Evolutionary conservation across 2,329 filamentous ascomycete genomes (phyloP).

Genomic region (Pseudopyrenochaeta lycopersici): DNA sequence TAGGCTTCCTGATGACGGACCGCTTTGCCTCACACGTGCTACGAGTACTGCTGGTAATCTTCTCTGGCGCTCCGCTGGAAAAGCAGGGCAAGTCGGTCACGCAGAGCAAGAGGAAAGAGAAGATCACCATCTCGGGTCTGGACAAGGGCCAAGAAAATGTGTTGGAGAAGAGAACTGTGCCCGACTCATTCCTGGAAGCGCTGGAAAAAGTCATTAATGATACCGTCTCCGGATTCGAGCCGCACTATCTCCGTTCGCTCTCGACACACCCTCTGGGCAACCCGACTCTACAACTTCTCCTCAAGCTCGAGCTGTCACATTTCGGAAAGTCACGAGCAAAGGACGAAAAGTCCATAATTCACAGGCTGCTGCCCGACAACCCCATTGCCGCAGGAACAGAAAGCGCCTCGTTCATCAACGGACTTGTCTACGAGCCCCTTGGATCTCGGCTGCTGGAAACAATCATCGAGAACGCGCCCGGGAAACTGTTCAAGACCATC

Average conservation of each 20-base stretch:
- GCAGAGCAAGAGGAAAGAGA: constrained; percentile 93
- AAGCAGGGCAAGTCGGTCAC: constrained; percentile 72
- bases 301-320: constrained; percentile 83
- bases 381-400: constrained; percentile 77
- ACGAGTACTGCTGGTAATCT: constrained; percentile 82
- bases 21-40: constrained; percentile 90
- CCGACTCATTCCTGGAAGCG: constrained; percentile 78
- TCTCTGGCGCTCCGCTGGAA: constrained; percentile 83
- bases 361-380: constrained; percentile 80
- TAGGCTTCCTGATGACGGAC: constrained; percentile 86
- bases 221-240: constrained; percentile 77
- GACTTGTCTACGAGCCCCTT: constrained; percentile 87
- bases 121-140: constrained; percentile 66
- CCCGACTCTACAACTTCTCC: constrained; percentile 87
- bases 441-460: constrained; percentile 91
- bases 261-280: constrained; percentile 91
- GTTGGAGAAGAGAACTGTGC: constrained; percentile 65
- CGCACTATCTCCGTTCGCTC: constrained; percentile 81
- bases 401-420: constrained; percentile 81
- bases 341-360: constrained; percentile 74
- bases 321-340: constrained; percentile 73
- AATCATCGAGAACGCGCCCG: constrained; percentile 80
- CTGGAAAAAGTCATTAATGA: constrained; percentile 84
- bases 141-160: constrained; percentile 56
- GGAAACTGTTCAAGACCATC: constrained; percentile 89